Evolutionary conservation across 176 grass and related monocot species (phyloP), one percentile per base, ranked within the genome.

Genomic region (Poa annua): DNA sequence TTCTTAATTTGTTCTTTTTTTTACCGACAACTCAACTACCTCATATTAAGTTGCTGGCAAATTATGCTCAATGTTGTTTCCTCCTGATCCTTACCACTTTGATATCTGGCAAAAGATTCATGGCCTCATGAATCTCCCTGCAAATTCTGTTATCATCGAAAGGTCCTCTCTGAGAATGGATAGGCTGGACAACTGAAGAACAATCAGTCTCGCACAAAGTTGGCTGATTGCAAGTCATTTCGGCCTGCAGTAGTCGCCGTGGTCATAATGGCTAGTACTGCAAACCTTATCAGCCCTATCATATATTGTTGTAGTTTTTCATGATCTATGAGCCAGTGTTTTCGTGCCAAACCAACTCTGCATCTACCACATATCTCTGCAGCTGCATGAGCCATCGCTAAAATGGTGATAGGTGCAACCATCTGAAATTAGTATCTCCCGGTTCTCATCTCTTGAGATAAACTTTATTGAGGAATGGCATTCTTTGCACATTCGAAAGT

Each of bases 401-500:
- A 91, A 88, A 84, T 82, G 89, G 59, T 94, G 92, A 84, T 89
- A 88, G 41, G 84, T 84, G 84, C 84, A 84, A 61, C 83, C 86
- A 89, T 91, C 88, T 76, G 80, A 91, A 80, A 91, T 35, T 3
- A 91, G 20, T 81, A 94, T 94, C 61, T 89, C 59, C 51, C 56
- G 55, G 21, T 75, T 86, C 32, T 60, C 76, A 62, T 83, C 76
- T 38, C 63, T 79, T 16, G 88, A 89, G 66, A 94, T 87, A 55
- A 91, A 91, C 81, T 91, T 91, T 45, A 85, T 84, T 29, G 86
- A 84, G 35, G 76, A 86, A 78, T 94, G 92, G 35, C 92, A 94
- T 71, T 94, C 86, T 53, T 87, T 75, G 79, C 89, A 91, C 84
- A 94, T 89, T n/a, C 86, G 79, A 41, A 91, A 83, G 78, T 94